Conservation (phyloP, 2,329 filamentous ascomycete species). For the Colletotrichum lentis region DNA sequence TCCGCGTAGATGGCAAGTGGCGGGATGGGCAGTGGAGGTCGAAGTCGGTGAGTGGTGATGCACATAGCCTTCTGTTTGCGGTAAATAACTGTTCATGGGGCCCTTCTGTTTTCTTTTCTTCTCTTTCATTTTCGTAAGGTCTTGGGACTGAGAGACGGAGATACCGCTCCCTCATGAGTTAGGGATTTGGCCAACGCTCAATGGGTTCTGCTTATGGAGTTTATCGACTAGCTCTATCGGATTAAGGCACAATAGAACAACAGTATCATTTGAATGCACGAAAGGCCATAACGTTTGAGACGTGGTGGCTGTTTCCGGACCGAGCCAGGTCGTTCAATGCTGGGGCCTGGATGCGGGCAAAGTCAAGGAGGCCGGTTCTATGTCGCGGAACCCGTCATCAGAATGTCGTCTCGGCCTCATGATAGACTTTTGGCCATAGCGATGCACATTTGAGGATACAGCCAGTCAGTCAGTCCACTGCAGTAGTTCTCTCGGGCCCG, state of each 20-base stretch:
- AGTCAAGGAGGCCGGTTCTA: not conserved
- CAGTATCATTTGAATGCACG: not conserved
- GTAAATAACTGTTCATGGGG: constrained; percentile 15
- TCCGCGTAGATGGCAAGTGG: not conserved
- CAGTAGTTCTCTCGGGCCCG: no score
- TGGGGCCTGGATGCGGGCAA: not conserved
- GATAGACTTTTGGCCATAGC: not conserved
- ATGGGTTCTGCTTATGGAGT: constrained; percentile 5
- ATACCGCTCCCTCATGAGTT: constrained; percentile 15
- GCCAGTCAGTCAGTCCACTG: not conserved
- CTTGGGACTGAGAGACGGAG: constrained; percentile 14
- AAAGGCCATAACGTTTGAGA: not conserved
- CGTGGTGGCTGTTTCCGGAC: no score
- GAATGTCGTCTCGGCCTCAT: not conserved
- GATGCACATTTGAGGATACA: not conserved
- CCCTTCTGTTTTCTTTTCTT: not conserved
- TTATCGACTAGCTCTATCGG: not conserved
- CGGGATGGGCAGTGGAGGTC: not conserved
- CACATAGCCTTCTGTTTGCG: constrained; percentile 1
- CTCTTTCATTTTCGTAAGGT: not conserved
- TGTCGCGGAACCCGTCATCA: not conserved
- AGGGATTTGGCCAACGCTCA: not conserved
- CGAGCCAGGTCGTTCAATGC: no score
- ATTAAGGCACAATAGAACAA: not conserved
- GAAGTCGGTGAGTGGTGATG: not conserved